Evolutionary conservation across 345 rosid genomes (phyloP), one percentile per base, ranked within the genome.

Genomic region (Jatropha curcas): DNA sequence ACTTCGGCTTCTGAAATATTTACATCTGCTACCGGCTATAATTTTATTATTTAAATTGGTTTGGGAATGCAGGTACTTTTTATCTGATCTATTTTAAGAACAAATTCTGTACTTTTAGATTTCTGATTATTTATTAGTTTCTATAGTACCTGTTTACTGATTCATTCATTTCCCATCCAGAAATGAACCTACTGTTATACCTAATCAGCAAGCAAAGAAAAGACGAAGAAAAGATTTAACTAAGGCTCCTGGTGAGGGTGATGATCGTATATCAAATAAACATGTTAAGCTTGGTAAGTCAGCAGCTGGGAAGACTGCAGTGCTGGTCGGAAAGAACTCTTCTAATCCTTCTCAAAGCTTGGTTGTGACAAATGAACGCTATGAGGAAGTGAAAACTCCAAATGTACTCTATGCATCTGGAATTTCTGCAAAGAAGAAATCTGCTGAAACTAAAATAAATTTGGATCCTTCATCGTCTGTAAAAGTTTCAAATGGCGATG

Each of bases 121-220:
- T 13, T n/a, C 9, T 25, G 56, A 22, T 70, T 73, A 6, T 55
- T 43, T 48, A 20, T 20, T 37, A 46, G 50, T 27, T 8, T 58
- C 9, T 30, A 11, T 19, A 13, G 11, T 65, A 37, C 70, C 25
- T 8, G 34, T 63, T 74, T 59, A 33, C 73, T 83, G 34, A 74
- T 60, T 62, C 48, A 33, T 66, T 68, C 17, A 25, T 74, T 79
- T 81, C 60, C 19, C 50, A 63, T 61, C 75, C 72, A 88, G 89
- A 82, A 92, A 76, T 68, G 91, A 90, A 72, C 82, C 93, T 53
- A n/a, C 86, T 62, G 75, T 77, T 62, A 67, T 71, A 73, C 80
- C 92, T 52, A 83, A 81, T 67, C 88, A 84, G 80, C 88, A 89
- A 78, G 86, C 85, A 3, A 94, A 89, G 85, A 94, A 92, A 88